These are phyloP conservation scores for Proliferodiscus dingleyae DNA, from an alignment of 2,329 filamentous ascomycete species.

Conservation along the genomic window DNA sequence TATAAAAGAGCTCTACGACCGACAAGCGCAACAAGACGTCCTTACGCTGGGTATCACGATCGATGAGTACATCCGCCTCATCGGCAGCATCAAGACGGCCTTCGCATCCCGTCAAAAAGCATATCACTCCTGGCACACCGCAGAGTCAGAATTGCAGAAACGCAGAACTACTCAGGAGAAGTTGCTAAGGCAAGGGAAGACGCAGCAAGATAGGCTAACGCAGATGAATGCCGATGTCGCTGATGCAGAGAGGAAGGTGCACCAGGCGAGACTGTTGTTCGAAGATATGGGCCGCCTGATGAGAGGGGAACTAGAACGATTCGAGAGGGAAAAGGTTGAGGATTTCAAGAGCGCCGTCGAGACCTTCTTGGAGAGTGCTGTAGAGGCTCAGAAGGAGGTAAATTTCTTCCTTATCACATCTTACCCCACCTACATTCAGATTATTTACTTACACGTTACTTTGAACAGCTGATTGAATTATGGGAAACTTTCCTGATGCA, in stretches of 20 bases:
- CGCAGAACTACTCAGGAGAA: conserved; percentile 88
- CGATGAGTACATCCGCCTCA: conserved; percentile 95
- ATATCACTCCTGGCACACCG: conserved; percentile 88
- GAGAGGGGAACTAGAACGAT: conserved; percentile 84
- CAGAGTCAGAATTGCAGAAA: conserved; percentile 87
- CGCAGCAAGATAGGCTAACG: conserved; percentile 90
- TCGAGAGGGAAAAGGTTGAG: conserved; percentile 96
- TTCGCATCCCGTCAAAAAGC: conserved; percentile 92
- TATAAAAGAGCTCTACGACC: conserved; percentile 90
- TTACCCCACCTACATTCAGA: not conserved
- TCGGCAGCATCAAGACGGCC: conserved; percentile 89
- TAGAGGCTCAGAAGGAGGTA: conserved; percentile 98
- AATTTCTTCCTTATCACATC: conserved; percentile 30
- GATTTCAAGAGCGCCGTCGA: conserved; percentile 98
- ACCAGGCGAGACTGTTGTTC: conserved; percentile 84
- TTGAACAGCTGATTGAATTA: conserved; percentile 63
- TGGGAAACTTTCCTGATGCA: conserved; percentile 99
- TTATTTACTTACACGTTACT: conserved; percentile 5
- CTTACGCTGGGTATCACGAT: conserved; percentile 95
- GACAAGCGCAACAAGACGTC: conserved; percentile 94
- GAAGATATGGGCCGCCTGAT: conserved; percentile 97
- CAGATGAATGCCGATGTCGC: conserved; percentile 88
- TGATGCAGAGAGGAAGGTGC: conserved; percentile 90
- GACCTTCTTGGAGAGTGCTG: conserved; percentile 93
- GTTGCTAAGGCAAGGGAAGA: conserved; percentile 87